These are phyloP conservation scores for Taphrina populina DNA, from an alignment of 1,139 yeast genomes.

Conservation along the genomic window DNA sequence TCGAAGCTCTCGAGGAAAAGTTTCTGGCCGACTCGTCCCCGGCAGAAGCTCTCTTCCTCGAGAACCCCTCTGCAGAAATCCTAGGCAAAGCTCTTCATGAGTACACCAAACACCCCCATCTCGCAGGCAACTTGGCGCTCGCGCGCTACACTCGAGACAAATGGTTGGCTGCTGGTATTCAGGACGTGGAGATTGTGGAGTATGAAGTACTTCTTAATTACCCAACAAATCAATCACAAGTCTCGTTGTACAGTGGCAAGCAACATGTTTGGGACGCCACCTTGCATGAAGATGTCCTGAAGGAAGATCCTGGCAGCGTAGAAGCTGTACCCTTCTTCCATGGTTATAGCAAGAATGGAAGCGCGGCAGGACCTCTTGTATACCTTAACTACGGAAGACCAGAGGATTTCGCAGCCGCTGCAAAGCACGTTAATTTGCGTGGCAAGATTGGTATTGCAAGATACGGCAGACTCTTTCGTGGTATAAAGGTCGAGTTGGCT, in stretches of 20 bases:
- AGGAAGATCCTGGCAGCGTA: constrained; percentile 60
- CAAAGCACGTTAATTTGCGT: constrained; percentile 51
- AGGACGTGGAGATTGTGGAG: constrained; percentile 52
- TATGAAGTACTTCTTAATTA: constrained; percentile 63
- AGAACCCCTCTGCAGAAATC: constrained; percentile 14
- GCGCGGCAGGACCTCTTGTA: constrained; percentile 58
- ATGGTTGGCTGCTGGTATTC: constrained; percentile 63
- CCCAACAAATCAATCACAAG: constrained; percentile 46
- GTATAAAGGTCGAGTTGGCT: constrained; percentile 67
- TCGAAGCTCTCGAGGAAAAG: constrained; percentile 5
- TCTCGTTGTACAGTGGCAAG: constrained; percentile 53
- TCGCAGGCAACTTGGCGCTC: constrained; percentile 67
- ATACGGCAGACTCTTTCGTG: constrained; percentile 62
- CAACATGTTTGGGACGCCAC: constrained; percentile 59
- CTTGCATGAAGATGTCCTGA: constrained; percentile 66
- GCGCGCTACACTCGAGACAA: constrained; percentile 66
- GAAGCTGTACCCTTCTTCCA: constrained; percentile 55
- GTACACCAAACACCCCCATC: constrained; percentile 53
- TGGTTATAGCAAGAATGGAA: constrained; percentile 69
- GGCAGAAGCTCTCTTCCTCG: constrained; percentile 20
- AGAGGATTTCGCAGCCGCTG: constrained; percentile 55
- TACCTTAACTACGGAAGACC: constrained; percentile 64
- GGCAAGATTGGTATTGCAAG: constrained; percentile 52
- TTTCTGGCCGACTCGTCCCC: constrained; percentile 7
- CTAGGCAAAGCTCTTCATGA: constrained; percentile 49